Evolutionary conservation across 345 rosid species (phyloP), one percentile per base, ranked within the genome.

Genomic region (Sonneratia alba): DNA sequence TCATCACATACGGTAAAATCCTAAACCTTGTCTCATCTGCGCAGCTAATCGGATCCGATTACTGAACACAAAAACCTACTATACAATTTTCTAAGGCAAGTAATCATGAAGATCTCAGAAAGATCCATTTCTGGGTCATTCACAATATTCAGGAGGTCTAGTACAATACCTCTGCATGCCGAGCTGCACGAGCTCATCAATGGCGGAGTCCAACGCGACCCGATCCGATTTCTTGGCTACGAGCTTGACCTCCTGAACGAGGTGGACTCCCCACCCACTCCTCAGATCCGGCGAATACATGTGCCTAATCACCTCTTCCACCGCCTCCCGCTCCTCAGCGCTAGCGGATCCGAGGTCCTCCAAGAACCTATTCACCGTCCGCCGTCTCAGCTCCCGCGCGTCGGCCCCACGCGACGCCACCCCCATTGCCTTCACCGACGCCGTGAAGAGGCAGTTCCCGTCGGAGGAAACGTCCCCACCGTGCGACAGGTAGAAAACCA

Each of bases 231-330:
- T 92, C 76, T 79, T 86, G 19, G 94, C 96, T 72, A 96, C 78
- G 70, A 96, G 43, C 81, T 96, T 96, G 57, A 86, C 87, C 80
- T 96, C 99, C 77, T 96, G 98, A 16, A 96, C 93, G 11, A 96
- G 88, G 53, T 96, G 99, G 76, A 96, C 82, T 72, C 99, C 98
- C 99, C 99, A 96, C 7, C 99, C 99, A n/a, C 45, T 88, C 69
- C 80, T 88, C 93, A 96, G 92, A 96, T 92, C 99, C 81, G 99
- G 98, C 69, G 91, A 83, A 76, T 96, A 96, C 98, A 96, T 86
- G 48, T 96, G 93, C 79, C 85, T 78, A 78, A 96, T 85, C 67
- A 79, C 93, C 1, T 75, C 87, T 36, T 79, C 80, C 71, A 89
- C 85, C 71, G 27, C 71, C 55, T 78, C 86, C 55, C 74, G 85